These are phyloP conservation scores for Eremochloa ophiuroides DNA, from an alignment of 176 grass and related monocot genomes.

Conservation along the genomic window DNA sequence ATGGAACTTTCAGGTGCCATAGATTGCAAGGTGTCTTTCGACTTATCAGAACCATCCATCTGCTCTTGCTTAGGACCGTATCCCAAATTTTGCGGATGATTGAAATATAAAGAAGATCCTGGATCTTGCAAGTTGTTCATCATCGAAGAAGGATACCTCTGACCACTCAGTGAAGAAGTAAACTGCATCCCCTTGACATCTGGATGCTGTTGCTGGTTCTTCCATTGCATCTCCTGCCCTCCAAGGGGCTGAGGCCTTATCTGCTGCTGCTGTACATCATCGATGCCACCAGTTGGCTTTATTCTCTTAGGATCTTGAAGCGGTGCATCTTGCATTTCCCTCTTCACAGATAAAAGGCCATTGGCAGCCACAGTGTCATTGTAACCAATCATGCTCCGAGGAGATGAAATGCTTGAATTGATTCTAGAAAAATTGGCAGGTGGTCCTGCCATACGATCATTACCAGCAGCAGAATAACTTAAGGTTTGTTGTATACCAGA, in stretches of 20 bases:
- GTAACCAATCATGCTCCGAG: conserved; percentile 58
- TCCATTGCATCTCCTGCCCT: conserved; percentile 70
- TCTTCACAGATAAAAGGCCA: conserved; percentile 65
- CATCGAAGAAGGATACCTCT: conserved; percentile 62
- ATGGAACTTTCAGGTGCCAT: conserved; percentile 51
- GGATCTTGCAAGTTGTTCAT: conserved; percentile 63
- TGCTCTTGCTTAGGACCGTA: conserved; percentile 74
- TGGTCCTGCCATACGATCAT: conserved; percentile 54
- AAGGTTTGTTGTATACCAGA: conserved; percentile 46
- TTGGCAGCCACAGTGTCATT: conserved; percentile 37
- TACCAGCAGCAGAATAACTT: conserved; percentile 48
- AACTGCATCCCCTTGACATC: conserved; percentile 66
- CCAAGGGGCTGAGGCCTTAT: conserved; percentile 42
- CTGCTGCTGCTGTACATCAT: conserved; percentile 77
- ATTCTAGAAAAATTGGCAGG: conserved; percentile 53
- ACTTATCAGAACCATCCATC: conserved; percentile 53
- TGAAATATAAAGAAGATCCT: conserved; percentile 68
- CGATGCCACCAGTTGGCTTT: conserved; percentile 55
- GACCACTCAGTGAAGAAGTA: conserved; percentile 54
- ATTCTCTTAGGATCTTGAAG: conserved; percentile 69
- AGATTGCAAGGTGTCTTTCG: conserved; percentile 51
- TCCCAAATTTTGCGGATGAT: conserved; percentile 64
- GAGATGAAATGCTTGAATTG: conserved; percentile 54
- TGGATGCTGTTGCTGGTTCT: conserved; percentile 68
- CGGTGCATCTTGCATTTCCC: conserved; percentile 70